A percentile compares a stretch with the other conserved stretches of the same genome.
These are phyloP conservation scores for Fraxinus quadrangulata DNA, from an alignment of 257 asterid species.

Conservation along the genomic window DNA sequence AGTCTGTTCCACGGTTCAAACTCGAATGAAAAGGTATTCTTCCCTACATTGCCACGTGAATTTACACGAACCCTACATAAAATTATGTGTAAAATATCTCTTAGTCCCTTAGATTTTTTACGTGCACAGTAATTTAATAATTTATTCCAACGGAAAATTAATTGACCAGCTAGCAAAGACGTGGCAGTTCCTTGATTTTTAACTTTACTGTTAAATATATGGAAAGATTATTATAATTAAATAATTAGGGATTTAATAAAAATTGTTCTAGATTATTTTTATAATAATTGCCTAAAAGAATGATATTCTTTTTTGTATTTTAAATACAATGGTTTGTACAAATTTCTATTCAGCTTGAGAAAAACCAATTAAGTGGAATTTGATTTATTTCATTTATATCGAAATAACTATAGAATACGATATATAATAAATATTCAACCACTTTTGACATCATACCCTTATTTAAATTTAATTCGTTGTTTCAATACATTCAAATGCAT, in stretches of 20 bases:
- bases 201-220: too few relatives aligned
- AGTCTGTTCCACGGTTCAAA: constrained; percentile 36
- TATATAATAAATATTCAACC: constrained; percentile 1
- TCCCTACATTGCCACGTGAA: constrained; percentile 47
- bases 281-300: too few relatives aligned
- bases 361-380: background rate
- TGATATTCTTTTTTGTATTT: too few relatives aligned
- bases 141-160: background rate
- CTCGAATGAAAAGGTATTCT: constrained; percentile 41
- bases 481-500: constrained; percentile 23
- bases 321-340: background rate
- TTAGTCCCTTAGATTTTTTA: background rate
- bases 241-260: too few relatives aligned
- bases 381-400: background rate
- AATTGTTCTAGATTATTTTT: too few relatives aligned
- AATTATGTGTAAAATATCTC: background rate
- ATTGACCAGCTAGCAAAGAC: background rate
- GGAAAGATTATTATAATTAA: too few relatives aligned
- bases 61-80: background rate
- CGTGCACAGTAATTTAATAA: background rate
- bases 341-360: background rate
- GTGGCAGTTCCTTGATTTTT: too few relatives aligned
- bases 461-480: background rate
- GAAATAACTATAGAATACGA: background rate
- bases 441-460: background rate